phyloP scores from a whole-genome alignment of 2,329 filamentous ascomycete species.

The Epichloe brachyelytri region DNA sequence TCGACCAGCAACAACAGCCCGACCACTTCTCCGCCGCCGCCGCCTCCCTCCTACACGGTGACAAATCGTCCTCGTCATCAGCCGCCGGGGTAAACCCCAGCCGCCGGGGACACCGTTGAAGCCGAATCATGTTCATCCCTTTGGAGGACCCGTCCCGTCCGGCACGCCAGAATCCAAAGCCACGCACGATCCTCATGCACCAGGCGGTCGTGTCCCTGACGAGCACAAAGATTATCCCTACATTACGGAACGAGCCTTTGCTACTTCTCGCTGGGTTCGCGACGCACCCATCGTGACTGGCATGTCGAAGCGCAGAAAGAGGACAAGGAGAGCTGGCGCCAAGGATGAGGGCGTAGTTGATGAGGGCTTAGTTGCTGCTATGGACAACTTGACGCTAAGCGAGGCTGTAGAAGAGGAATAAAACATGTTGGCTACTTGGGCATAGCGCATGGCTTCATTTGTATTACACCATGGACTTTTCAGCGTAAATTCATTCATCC shows the following conservation, averaged over 20 bases:
- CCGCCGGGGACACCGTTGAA: slow-evolving; percentile 8
- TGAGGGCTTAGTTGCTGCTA: not conserved
- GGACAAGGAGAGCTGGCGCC: slow-evolving; percentile 8
- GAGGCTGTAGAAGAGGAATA: not conserved
- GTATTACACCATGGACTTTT: too few relatives aligned
- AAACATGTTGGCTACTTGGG: too few relatives aligned
- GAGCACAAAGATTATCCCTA: slow-evolving; percentile 53
- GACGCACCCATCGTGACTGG: slow-evolving; percentile 36
- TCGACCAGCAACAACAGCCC: not conserved
- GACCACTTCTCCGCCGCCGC: not conserved
- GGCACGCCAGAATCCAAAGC: not conserved
- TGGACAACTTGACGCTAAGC: not conserved
- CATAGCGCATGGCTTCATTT: too few relatives aligned
- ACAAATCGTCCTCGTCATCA: slow-evolving; percentile 26
- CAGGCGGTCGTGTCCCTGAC: slow-evolving; percentile 20
- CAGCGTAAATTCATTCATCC: too few relatives aligned
- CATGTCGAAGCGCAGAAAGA: slow-evolving; percentile 25
- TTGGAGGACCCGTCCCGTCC: not conserved
- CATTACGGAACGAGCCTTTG: slow-evolving; percentile 54
- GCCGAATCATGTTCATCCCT: not conserved
- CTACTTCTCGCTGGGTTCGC: slow-evolving; percentile 56
- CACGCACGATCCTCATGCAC: not conserved
- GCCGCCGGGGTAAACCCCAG: slow-evolving; percentile 7
- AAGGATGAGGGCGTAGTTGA: not conserved
- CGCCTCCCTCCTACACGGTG: not conserved